Evolutionary conservation across 176 grass and related monocot species (phyloP).

Genomic region (Musa beccarii): DNA sequence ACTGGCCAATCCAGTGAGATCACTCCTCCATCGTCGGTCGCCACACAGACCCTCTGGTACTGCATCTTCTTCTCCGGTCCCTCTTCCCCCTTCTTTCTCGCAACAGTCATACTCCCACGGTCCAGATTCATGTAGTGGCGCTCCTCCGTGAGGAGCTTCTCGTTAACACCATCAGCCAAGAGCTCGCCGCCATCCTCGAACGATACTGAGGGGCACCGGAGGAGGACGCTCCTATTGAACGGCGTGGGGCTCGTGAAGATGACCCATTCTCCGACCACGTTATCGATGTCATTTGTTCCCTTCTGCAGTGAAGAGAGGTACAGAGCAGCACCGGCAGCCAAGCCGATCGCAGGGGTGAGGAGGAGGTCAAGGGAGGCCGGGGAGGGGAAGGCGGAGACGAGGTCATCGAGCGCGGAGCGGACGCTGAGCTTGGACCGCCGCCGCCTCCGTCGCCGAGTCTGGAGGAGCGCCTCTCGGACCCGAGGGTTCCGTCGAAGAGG

Average conservation of each 20-base stretch:
- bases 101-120: conserved; percentile 34
- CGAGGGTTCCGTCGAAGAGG: conserved; percentile 8
- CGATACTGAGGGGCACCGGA: conserved; percentile 80
- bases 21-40: conserved; percentile 64
- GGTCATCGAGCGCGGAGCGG: conserved; percentile 20
- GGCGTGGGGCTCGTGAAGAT: conserved; percentile 82
- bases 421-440: conserved; percentile 12
- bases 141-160: conserved; percentile 50
- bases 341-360: conserved; percentile 37
- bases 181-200: conserved; percentile 68
- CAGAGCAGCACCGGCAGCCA: conserved; percentile 29
- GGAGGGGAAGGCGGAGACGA: conserved; percentile 39
- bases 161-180: conserved; percentile 53
- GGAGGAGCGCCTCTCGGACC: conserved; percentile 5
- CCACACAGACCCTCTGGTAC: conserved; percentile 72
- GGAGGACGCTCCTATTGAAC: conserved; percentile 76
- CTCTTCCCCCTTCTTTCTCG: conserved; percentile 1
- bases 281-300: neutral
- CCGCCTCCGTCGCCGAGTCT: conserved; percentile 21
- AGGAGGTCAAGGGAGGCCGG: conserved; percentile 44
- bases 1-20: conserved; percentile 83
- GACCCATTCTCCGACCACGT: conserved; percentile 62
- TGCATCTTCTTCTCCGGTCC: conserved; percentile 21
- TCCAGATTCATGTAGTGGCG: conserved; percentile 78
- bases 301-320: conserved; percentile 7